phyloP scores from a whole-genome alignment of 1,284 basidiomycete genomes.

The Ustilago curta region DNA sequence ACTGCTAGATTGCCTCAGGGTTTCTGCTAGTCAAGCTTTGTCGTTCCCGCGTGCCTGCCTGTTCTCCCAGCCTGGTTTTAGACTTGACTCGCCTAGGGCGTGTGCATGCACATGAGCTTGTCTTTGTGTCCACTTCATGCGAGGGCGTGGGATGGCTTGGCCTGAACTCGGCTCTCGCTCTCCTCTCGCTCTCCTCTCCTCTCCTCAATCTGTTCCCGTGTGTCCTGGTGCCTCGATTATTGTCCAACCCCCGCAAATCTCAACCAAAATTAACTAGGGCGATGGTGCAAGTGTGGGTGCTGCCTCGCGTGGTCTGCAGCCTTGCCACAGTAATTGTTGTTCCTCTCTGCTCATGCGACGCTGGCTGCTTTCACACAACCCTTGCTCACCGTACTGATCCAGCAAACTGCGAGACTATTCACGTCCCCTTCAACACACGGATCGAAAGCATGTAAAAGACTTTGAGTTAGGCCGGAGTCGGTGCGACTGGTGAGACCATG shows the following conservation, averaged over 20 bases:
- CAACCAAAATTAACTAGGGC: not conserved
- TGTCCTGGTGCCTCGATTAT: not conserved
- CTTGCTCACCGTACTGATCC: too few relatives aligned
- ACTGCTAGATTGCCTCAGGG: not conserved
- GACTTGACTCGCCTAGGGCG: slow-evolving; percentile 7
- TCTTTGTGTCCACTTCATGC: not conserved
- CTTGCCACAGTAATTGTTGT: too few relatives aligned
- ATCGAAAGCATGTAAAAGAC: not conserved
- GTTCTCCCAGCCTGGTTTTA: not conserved
- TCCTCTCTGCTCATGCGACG: too few relatives aligned
- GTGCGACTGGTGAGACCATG: slow-evolving; percentile 3
- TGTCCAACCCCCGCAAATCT: not conserved
- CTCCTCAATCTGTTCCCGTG: not conserved
- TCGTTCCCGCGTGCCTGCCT: slow-evolving; percentile 6
- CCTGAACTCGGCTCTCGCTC: not conserved
- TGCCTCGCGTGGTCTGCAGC: too few relatives aligned
- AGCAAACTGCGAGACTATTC: not conserved
- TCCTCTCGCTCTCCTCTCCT: too few relatives aligned
- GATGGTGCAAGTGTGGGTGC: too few relatives aligned
- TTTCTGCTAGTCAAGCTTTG: not conserved
- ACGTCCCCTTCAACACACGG: not conserved
- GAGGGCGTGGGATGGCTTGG: slow-evolving; percentile 2
- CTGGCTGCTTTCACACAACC: too few relatives aligned
- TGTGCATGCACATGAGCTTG: not conserved
- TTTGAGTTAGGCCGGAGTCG: not conserved